Percentiles rank a stretch among this genome's conserved stretches.
Evolutionary conservation across 2,329 filamentous ascomycete genomes (phyloP).

Genomic region (Stagonosporopsis tanaceti): DNA sequence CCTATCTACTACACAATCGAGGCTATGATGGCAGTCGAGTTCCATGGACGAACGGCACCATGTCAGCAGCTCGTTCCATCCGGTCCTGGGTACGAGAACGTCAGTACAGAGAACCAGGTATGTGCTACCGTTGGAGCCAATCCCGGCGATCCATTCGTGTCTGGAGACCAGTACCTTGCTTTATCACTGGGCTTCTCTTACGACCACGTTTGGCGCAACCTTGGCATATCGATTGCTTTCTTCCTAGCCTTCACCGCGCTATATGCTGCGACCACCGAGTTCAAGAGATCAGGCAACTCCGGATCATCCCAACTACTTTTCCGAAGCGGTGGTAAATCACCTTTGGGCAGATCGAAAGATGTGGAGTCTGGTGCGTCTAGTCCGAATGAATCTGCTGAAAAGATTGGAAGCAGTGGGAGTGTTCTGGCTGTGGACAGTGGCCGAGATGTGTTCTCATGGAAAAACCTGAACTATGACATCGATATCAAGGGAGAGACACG

Average conservation of each 20-base stretch:
- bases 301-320: not conserved
- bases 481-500: slow-evolving; percentile 37
- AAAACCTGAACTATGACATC: not conserved
- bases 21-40: slow-evolving; percentile 77
- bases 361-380: not conserved
- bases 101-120: slow-evolving; percentile 23
- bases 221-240: slow-evolving; percentile 69
- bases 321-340: not conserved
- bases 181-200: slow-evolving; percentile 23
- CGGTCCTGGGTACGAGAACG: slow-evolving; percentile 31
- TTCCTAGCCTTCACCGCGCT: slow-evolving; percentile 66
- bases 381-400: not conserved
- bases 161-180: slow-evolving; percentile 39
- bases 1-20: slow-evolving; percentile 80
- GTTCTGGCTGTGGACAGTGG: not conserved
- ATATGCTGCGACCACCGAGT: slow-evolving; percentile 67
- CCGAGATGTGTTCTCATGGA: not conserved
- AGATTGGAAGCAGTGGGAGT: not conserved
- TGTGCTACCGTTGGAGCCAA: slow-evolving; percentile 47
- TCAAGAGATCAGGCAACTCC: not conserved
- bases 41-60: slow-evolving; percentile 36
- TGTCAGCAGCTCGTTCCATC: slow-evolving; percentile 32
- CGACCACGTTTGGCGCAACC: slow-evolving; percentile 54
- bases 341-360: not conserved
- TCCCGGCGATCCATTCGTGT: slow-evolving; percentile 38